These are phyloP conservation scores for Craterostigma plantagineum DNA, from an alignment of 257 asterid species.

Conservation along the genomic window DNA sequence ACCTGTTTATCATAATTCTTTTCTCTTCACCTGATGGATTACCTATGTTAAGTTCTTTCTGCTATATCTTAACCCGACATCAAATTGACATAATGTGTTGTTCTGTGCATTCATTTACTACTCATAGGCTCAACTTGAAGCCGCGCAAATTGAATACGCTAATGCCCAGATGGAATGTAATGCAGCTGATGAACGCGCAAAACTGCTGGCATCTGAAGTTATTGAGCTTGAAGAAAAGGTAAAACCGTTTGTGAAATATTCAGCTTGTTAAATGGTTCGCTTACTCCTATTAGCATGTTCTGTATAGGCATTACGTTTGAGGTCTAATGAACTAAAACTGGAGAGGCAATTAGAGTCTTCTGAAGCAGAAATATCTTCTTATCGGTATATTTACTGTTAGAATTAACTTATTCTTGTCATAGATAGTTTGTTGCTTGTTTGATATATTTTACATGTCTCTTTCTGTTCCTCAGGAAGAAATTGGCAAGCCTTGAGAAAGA, in stretches of 20 bases:
- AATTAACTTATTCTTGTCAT: constrained; percentile 1
- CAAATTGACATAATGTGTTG: too few relatives aligned
- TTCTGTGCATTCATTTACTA: constrained; percentile 1
- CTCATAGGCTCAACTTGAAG: constrained; percentile 67
- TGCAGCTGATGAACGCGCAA: constrained; percentile 98
- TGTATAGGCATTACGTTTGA: constrained; percentile 79
- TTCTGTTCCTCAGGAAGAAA: constrained; percentile 35
- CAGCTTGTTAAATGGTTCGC: neutral
- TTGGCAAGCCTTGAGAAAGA: constrained; percentile 79
- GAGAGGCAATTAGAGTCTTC: constrained; percentile 72
- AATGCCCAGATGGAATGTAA: constrained; percentile 81
- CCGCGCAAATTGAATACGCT: constrained; percentile 49
- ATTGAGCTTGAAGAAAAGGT: constrained; percentile 98
- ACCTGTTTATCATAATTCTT: too few relatives aligned
- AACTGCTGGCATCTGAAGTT: constrained; percentile 88
- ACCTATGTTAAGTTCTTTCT: too few relatives aligned
- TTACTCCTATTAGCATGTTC: neutral
- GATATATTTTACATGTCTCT: neutral
- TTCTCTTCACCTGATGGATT: too few relatives aligned
- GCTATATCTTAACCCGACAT: too few relatives aligned
- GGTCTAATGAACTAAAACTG: constrained; percentile 89
- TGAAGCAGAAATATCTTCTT: constrained; percentile 51
- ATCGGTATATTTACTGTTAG: constrained; percentile 26
- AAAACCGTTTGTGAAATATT: neutral
- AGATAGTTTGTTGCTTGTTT: neutral